Base-by-base conservation (phyloP, 2,329 filamentous ascomycete species). In the Fusarium sp. region DNA sequence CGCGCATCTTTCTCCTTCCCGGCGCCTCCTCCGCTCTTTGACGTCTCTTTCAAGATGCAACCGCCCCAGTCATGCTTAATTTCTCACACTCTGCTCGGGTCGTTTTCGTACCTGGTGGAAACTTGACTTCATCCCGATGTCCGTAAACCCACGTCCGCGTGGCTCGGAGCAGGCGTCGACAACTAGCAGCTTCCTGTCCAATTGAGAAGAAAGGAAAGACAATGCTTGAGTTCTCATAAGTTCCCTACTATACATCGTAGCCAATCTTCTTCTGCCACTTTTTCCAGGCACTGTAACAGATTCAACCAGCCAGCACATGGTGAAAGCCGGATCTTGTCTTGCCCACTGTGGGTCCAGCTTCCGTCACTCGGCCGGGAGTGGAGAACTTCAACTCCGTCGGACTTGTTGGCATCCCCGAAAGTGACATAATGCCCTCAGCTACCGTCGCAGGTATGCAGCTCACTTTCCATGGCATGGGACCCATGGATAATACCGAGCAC, bases 321-420 rank as follows among this genome's bases (percentile, higher is more conserved):
- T n/a, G 24, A 28, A 26, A 42, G 10, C 53, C 53, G 31, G 36
- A 40, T 53, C 56, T n/a, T 33, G 34, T 59, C 18, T 52, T 51
- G 24, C 26, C 45, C 33, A 43, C 38, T 58, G 44, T 58, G 53
- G 55, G 39, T 59, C 34, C 42, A 26, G 28, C 45, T 50, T 58
- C 57, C 62, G 59, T 62, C 57, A 60, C 58, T 73, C 71, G 66
- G 71, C 71, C 71, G 66, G 62, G 36, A 60, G 66, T 69, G 71
- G 71, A 46, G 60, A 56, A 43, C 44, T 34, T 53, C 24, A 42
- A 26, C 53, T 58, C 62, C 50, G 38, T 58, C 56, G 58, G 66
- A 36, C 39, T 55, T 67, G 43, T 34, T 22, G 26, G 42, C n/a
- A 22, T 46, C 34, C 50, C 31, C 33, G 42, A 36, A 40, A 33